Base-by-base conservation (phyloP, 1,284 basidiomycete genomes). In the Mixia osmundae region DNA sequence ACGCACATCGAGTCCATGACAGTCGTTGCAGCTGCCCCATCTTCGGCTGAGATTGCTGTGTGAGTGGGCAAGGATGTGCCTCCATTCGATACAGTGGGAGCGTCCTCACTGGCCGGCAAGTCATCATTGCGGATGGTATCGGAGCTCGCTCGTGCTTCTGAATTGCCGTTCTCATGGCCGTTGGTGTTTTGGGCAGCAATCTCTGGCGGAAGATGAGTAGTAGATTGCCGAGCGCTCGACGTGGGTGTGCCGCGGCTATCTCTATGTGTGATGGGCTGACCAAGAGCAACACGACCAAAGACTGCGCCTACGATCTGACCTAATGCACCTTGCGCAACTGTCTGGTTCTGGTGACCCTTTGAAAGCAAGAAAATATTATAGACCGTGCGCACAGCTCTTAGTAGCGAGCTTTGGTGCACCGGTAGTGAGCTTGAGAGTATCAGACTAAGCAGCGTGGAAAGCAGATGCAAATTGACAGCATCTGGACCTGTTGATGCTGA, bases 281-380 rank as follows among this genome's bases (percentile, higher is more conserved):
- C n/a, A n/a, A n/a, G 24, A 14, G 26, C 25, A 3, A 65, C 56
- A 9, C 87, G 68, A 6, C 75, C 67, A 56, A 95, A 94, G 37
- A 94, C 72, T 50, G 89, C 83, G 50, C 89, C 77, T 2, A 94
- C 82, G 73, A 95, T 94, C 57, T 95, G 87, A 0, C 82, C 85
- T 12, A 95, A 65, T 12, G 85, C 82, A 15, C 85, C 87, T 57
- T 95, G 87, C 7, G 87, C 87, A 20, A 94, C 82, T 59, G 79
- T 82, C 57, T 94, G 87, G 49, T 87, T 94, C 36, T 83, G 76
- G 4, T 75, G 68, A 49, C 89, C 82, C 24, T 68, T 66, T 47
- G 78, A 83, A 40, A 91, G 64, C 22, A 94, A 63, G 55, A 94
- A 95, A 40, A 95, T 74, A 53, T 94, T 94, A 61, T 94, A 94